A percentile compares a stretch with the other conserved stretches of the same genome.
These are phyloP conservation scores for Maudiozyma serrabonitensis DNA, from an alignment of 805 yeast species.

Conservation along the genomic window DNA sequence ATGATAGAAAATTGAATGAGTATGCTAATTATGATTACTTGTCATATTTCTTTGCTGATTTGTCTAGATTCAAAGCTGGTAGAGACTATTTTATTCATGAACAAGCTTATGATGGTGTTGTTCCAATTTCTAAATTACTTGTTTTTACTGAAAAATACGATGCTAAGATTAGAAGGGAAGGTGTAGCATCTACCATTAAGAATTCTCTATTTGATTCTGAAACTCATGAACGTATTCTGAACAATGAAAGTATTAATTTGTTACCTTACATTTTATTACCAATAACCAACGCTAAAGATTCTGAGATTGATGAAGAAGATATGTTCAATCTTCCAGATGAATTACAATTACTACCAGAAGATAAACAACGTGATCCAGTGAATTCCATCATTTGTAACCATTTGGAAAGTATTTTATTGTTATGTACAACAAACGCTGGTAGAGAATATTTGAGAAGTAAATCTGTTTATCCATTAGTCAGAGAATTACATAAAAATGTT, in stretches of 20 bases:
- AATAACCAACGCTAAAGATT: conserved; percentile 62
- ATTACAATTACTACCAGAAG: conserved; percentile 66
- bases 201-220: conserved; percentile 77
- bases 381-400: conserved; percentile 57
- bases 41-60: conserved; percentile 81
- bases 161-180: conserved; percentile 73
- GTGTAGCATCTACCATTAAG: conserved; percentile 86
- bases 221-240: conserved; percentile 50
- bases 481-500: conserved; percentile 68
- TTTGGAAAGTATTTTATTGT: conserved; percentile 67
- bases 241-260: conserved; percentile 55
- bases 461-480: conserved; percentile 74
- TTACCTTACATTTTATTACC: conserved; percentile 79
- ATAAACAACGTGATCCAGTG: conserved; percentile 68
- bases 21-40: conserved; percentile 73
- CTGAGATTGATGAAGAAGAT: conserved; percentile 72
- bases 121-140: conserved; percentile 71
- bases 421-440: conserved; percentile 64
- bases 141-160: conserved; percentile 79
- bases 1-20: conserved; percentile 59
- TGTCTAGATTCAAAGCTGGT: conserved; percentile 67
- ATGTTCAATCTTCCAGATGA: conserved; percentile 82
- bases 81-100: conserved; percentile 65
- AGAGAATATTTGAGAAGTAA: conserved; percentile 74
- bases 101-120: conserved; percentile 65